Conservation (phyloP, 2,329 filamentous ascomycete species). For the Exophiala spinifera region DNA sequence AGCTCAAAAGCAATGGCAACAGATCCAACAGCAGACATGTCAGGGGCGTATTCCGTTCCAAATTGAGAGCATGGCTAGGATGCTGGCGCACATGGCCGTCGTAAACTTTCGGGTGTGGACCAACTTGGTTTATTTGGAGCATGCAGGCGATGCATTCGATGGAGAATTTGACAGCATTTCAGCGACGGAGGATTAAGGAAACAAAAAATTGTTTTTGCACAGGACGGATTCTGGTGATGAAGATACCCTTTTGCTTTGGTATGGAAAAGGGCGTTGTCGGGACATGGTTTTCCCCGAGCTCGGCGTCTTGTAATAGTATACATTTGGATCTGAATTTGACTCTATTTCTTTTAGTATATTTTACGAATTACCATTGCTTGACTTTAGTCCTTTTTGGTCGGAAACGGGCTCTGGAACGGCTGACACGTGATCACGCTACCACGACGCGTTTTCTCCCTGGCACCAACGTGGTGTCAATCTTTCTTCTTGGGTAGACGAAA, state of each 20-base stretch:
- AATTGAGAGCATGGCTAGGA: conserved; percentile 60
- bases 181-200: background rate
- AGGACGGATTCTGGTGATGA: background rate
- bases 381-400: background rate
- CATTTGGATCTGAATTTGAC: background rate
- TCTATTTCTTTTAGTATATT: background rate
- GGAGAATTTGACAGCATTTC: background rate
- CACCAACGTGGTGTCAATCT: no score
- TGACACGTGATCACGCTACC: background rate
- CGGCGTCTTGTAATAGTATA: background rate
- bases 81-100: conserved; percentile 77
- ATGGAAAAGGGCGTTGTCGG: background rate
- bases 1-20: conserved; percentile 36
- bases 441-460: background rate
- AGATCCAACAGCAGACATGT: conserved; percentile 18
- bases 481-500: no score
- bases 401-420: background rate
- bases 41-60: conserved; percentile 31
- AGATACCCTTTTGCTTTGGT: background rate
- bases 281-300: background rate
- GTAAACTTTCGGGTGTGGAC: conserved; percentile 91
- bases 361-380: background rate
- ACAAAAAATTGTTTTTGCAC: background rate
- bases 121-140: conserved; percentile 61
- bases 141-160: background rate